These are phyloP conservation scores for Alisma plantagoaquatica DNA, from an alignment of 106 monocot species.

Conservation along the genomic window DNA sequence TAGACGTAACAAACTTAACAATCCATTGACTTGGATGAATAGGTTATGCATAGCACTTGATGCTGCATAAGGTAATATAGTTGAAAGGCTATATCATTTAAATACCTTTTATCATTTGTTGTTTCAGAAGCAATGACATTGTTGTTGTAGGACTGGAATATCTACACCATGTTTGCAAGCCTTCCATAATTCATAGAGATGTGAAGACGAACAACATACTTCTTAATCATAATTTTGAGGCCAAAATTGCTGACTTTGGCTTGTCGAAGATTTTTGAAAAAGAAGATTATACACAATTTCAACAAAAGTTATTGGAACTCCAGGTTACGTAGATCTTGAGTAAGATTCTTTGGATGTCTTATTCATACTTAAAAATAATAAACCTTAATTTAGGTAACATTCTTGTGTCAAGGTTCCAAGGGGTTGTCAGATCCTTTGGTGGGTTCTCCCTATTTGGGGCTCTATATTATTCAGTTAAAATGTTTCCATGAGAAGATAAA, in stretches of 20 bases:
- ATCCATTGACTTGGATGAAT: background rate
- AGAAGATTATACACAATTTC: background rate
- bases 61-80: conserved; percentile 10
- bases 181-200: conserved; percentile 18
- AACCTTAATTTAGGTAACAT: too few species aligned
- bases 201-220: conserved; percentile 16
- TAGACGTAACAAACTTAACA: background rate
- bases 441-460: too few species aligned
- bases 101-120: background rate
- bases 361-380: too few species aligned
- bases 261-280: conserved; percentile 4
- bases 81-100: background rate
- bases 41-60: conserved; percentile 13
- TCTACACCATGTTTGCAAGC: conserved; percentile 12
- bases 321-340: conserved; percentile 18
- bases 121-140: background rate
- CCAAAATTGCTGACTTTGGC: conserved; percentile 14
- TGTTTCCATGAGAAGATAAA: too few species aligned
- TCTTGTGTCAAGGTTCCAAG: too few species aligned
- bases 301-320: conserved; percentile 13
- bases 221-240: conserved; percentile 14
- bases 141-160: conserved; percentile 10
- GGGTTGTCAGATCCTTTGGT: too few species aligned
- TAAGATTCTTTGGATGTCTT: too few species aligned
- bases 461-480: too few species aligned